phyloP scores from a whole-genome alignment of 2,329 filamentous ascomycete genomes.

The Alternaria sp. region DNA sequence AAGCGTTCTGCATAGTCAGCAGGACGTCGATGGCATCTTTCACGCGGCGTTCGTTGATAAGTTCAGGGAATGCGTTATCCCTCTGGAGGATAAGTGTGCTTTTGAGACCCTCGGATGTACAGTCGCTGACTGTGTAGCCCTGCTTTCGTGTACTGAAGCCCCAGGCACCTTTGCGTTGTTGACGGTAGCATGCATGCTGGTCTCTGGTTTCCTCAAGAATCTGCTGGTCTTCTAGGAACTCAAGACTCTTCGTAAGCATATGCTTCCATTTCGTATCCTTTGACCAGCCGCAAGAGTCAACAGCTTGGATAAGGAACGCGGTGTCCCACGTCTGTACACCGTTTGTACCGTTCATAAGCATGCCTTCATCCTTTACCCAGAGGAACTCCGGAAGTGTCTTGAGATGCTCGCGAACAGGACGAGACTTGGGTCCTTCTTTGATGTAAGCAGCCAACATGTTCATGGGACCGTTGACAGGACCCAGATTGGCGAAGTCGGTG shows the following conservation, averaged over 20 bases:
- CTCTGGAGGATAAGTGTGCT: slow-evolving; percentile 84
- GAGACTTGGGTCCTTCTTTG: slow-evolving; percentile 76
- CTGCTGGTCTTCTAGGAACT: slow-evolving; percentile 89
- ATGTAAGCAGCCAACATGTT: slow-evolving; percentile 88
- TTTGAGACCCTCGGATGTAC: slow-evolving; percentile 89
- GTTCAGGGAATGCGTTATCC: slow-evolving; percentile 70
- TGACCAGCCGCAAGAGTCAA: slow-evolving; percentile 79
- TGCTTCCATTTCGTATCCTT: slow-evolving; percentile 76
- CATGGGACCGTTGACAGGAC: slow-evolving; percentile 88
- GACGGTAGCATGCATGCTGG: slow-evolving; percentile 82
- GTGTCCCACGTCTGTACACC: slow-evolving; percentile 99
- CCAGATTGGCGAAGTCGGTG: slow-evolving; percentile 83
- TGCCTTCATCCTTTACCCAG: slow-evolving; percentile 90
- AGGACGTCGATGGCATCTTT: slow-evolving; percentile 90
- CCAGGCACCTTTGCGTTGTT: slow-evolving; percentile 92
- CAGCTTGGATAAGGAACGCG: slow-evolving; percentile 83
- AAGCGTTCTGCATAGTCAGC: slow-evolving; percentile 86
- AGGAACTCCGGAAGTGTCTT: slow-evolving; percentile 85
- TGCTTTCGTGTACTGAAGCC: slow-evolving; percentile 92
- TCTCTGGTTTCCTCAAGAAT: slow-evolving; percentile 82
- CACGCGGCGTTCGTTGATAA: slow-evolving; percentile 78
- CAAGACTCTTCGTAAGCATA: slow-evolving; percentile 81
- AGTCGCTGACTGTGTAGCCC: slow-evolving; percentile 95
- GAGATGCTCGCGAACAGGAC: slow-evolving; percentile 75
- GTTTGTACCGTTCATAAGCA: slow-evolving; percentile 95